Evolutionary conservation across 192 early-diverging fungal genomes (phyloP), one percentile per base, ranked within the genome.

Genomic region (Rhizophlyctis rosea): DNA sequence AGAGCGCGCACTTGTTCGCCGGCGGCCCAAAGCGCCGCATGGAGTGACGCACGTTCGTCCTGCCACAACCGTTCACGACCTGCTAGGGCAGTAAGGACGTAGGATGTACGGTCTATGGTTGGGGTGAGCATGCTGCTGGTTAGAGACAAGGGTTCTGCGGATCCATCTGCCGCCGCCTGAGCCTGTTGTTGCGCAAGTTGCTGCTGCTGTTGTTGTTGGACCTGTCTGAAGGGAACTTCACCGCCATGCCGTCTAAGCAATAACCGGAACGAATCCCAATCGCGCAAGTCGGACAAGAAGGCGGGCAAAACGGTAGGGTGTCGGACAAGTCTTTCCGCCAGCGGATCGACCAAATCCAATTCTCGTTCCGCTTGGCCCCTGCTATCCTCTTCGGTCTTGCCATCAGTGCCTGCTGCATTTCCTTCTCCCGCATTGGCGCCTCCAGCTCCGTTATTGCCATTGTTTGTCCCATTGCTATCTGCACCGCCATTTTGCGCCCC

Each of bases 251-350:
- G 24, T 28, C 67, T 23, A 13, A 69, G 32, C 3, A 69, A 47
- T 21, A 69, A 49, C n/a, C 67, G 60, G 39, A 69, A 69, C 1
- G 67, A 62, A 36, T 69, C 67, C 67, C 67, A 69, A 55, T 69
- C 67, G 14, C 67, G 35, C 21, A 69, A 48, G 34, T 69, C 67
- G 32, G 67, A 62, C 34, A 69, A 44, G 33, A 69, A 69, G 0
- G 60, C 61, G 2, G 60, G 67, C 7, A 69, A 27, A 1, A 69
- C 67, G 30, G 63, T 67, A 9, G 65, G 65, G 30, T 60, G 57
- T 13, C 51, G 56, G 30, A 60, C 58, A 23, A 67, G 57, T 36
- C 52, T 67, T 44, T 67, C 58, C 14, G 65, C 56, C 50, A 67
- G 33, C 18, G 57, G 65, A 39, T 67, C 65, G 4, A 67, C 58